Conservation (phyloP, 805 yeast genomes). For the Cyberlindnera maritima region DNA sequence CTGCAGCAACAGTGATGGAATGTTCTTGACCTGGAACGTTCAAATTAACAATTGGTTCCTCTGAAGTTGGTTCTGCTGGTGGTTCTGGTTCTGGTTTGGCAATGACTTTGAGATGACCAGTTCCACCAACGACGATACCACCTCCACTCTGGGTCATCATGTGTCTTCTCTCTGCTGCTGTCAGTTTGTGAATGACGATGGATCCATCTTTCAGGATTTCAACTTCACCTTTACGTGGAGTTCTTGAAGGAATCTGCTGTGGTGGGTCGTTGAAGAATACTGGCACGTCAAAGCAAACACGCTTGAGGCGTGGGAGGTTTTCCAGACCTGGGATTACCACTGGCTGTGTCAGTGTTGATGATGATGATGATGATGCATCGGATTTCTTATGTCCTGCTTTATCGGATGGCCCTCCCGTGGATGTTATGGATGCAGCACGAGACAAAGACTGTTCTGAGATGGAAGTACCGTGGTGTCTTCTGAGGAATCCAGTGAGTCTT, state of each 20-base stretch:
- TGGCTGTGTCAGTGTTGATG: constrained; percentile 14
- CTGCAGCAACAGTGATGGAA: constrained; percentile 32
- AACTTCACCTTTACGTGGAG: constrained; percentile 82
- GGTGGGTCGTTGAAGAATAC: constrained; percentile 85
- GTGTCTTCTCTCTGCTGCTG: constrained; percentile 51
- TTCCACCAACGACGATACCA: constrained; percentile 78
- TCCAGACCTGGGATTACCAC: constrained; percentile 39
- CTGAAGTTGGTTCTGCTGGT: not conserved
- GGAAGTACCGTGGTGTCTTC: constrained; percentile 10
- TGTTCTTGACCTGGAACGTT: constrained; percentile 23
- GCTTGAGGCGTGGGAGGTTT: constrained; percentile 42
- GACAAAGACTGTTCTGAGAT: constrained; percentile 9
- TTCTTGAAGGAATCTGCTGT: constrained; percentile 87
- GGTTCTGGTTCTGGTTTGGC: constrained; percentile 12
- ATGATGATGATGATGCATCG: not conserved
- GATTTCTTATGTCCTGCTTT: not conserved
- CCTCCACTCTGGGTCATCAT: constrained; percentile 46
- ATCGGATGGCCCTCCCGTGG: not conserved
- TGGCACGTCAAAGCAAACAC: constrained; percentile 76
- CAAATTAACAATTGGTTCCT: not conserved
- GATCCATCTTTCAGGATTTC: constrained; percentile 55
- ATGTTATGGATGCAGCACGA: constrained; percentile 4
- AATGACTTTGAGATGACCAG: constrained; percentile 57
- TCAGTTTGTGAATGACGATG: constrained; percentile 50
- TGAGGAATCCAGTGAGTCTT: constrained; percentile 13